A percentile compares a stretch with the other conserved stretches of the same genome.
Evolutionary conservation across 1,284 basidiomycete genomes (phyloP).

Genomic region (Cryptococcus sp.): DNA sequence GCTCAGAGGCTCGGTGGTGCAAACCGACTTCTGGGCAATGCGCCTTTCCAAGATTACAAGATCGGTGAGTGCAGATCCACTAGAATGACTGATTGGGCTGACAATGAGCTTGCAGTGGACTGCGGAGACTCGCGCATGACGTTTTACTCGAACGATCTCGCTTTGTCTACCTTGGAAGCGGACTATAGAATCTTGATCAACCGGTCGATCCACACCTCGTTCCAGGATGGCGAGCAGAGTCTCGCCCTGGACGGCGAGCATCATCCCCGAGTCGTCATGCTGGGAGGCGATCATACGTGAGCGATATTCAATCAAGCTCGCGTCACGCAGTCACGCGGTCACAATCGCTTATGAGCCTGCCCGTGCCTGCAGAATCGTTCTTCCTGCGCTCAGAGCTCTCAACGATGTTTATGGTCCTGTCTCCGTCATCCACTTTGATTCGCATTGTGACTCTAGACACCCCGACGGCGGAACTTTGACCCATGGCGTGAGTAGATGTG

Average conservation of each 20-base stretch:
- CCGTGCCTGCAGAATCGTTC: conserved; percentile 28
- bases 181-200: conserved; percentile 27
- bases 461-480: conserved; percentile 16
- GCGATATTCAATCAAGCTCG: background rate
- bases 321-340: background rate
- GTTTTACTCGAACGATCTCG: conserved; percentile 65
- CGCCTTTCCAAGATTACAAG: conserved; percentile 59
- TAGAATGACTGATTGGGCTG: background rate
- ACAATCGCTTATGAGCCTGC: background rate
- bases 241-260: conserved; percentile 59
- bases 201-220: conserved; percentile 18
- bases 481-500: conserved; percentile 2
- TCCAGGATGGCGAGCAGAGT: conserved; percentile 53
- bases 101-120: conserved; percentile 60
- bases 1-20: conserved; percentile 63
- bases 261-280: conserved; percentile 45
- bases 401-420: conserved; percentile 52
- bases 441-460: conserved; percentile 19
- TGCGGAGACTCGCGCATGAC: conserved; percentile 77
- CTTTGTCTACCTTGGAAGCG: conserved; percentile 44
- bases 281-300: conserved; percentile 52
- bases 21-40: conserved; percentile 67
- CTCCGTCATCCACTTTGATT: conserved; percentile 47
- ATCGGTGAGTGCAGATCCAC: conserved; percentile 49
- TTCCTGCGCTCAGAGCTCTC: conserved; percentile 54